A percentile compares a stretch with the other conserved stretches of the same genome.
phyloP scores from a whole-genome alignment of 2,329 filamentous ascomycete species.

The Metarhizium album region DNA sequence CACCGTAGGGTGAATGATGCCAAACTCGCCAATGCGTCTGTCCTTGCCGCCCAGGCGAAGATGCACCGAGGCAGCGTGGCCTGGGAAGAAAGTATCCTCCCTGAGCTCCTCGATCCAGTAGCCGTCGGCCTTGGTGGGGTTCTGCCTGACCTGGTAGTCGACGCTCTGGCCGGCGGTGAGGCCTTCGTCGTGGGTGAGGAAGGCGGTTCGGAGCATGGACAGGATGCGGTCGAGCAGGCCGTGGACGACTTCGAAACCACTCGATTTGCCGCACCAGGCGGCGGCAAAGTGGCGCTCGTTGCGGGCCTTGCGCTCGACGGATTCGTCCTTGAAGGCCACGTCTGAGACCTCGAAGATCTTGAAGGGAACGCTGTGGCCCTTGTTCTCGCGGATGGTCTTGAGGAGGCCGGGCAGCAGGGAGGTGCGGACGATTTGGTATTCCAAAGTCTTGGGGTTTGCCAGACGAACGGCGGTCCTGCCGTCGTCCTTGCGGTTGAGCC shows the following conservation, averaged over 20 bases:
- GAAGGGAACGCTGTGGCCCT: constrained; percentile 76
- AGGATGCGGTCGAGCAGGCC: constrained; percentile 86
- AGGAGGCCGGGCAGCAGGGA: constrained; percentile 76
- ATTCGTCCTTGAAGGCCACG: constrained; percentile 80
- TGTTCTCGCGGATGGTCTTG: constrained; percentile 92
- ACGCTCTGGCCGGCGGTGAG: constrained; percentile 36
- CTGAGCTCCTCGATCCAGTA: constrained; percentile 96
- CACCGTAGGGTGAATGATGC: constrained; percentile 86
- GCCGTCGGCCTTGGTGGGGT: constrained; percentile 51
- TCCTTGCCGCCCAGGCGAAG: constrained; percentile 65
- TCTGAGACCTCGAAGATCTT: constrained; percentile 89
- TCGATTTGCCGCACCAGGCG: constrained; percentile 87
- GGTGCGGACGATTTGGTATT: constrained; percentile 89
- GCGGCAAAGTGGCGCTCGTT: constrained; percentile 97
- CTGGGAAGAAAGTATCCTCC: constrained; percentile 83
- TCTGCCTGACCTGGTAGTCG: constrained; percentile 41
- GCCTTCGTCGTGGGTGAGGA: constrained; percentile 66
- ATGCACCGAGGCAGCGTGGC: constrained; percentile 78
- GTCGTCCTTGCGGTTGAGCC: constrained; percentile 84
- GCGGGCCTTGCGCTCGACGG: constrained; percentile 70
- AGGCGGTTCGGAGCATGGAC: constrained; percentile 78
- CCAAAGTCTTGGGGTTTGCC: constrained; percentile 83
- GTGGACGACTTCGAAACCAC: constrained; percentile 92
- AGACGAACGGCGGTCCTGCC: constrained; percentile 73
- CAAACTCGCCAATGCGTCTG: constrained; percentile 75